Evolutionary conservation across 306 rosid species (phyloP), one percentile per base, ranked within the genome.

Genomic region (Datisca glomerata): DNA sequence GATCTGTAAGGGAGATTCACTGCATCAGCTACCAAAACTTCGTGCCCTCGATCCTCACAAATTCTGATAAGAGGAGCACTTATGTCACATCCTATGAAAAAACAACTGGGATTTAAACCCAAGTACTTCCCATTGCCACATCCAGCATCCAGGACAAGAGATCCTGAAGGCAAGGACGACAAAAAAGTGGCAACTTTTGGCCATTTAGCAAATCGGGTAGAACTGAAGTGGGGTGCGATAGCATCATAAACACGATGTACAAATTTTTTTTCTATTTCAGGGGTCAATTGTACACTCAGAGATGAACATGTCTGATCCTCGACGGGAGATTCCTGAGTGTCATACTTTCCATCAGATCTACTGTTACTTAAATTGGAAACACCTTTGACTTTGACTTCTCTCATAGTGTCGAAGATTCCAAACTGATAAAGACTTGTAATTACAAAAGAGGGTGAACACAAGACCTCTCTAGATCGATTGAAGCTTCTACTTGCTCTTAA

Each of bases 111-210:
- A 62, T 70, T 73, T 22, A 68, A 66, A 22, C 86, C 93, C 47
- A 75, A 50, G 67, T 89, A 89, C 60, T 84, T 89, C 36, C 96
- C 96, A 64, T 84, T 84, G 31, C 98, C 95, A 53, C 98, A 91
- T 24, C 98, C 96, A 0, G 94, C 96, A 73, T 80, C 98, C 2
- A 91, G 67, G 24, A 84, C 64, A 25, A 91, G 75, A 45, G 95
- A 84, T 36, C 96, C 95, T 32, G 59, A 37, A 35, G 70, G 61
- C 70, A 89, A 62, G 15, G 95, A 72, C 6, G 95, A 65, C 33
- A 83, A 39, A 57, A 89, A 83, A 4, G 81, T 11, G 23, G 91
- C 89, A 51, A 89, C 97, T 60, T 80, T 83, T 12, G 97, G 97
- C 95, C 97, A 89, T 68, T 83, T 83, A 31, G 97, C 81, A 24